Conservation (phyloP, 106 monocot genomes). For the Apostasia ramifera region DNA sequence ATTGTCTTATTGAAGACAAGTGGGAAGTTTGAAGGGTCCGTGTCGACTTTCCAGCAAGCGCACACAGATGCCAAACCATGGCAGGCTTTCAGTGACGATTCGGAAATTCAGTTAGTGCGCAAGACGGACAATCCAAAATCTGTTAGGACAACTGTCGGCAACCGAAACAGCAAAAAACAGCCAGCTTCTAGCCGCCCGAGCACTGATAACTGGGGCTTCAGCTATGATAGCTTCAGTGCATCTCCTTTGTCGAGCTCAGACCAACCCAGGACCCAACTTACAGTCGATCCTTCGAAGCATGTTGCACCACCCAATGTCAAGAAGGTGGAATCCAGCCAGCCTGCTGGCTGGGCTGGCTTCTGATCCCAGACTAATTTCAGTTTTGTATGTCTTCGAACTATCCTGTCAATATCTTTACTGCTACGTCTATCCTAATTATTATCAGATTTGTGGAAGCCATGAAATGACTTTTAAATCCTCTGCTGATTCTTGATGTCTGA, state of each 20-base stretch:
- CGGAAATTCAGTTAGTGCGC: slow-evolving; percentile 21
- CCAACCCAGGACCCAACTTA: slow-evolving; percentile 10
- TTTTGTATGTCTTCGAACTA: too few relatives aligned
- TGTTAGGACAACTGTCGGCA: slow-evolving; percentile 51
- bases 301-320: slow-evolving; percentile 13
- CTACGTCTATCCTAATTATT: too few relatives aligned
- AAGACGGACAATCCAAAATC: slow-evolving; percentile 43
- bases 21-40: slow-evolving; percentile 76
- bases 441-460: too few relatives aligned
- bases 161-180: slow-evolving; percentile 16
- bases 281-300: slow-evolving; percentile 31
- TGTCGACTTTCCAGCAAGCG: slow-evolving; percentile 52
- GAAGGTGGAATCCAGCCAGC: slow-evolving; percentile 43
- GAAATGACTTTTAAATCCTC: too few relatives aligned
- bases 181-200: neutral
- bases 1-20: slow-evolving; percentile 37
- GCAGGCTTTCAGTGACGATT: slow-evolving; percentile 61
- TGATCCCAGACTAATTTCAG: slow-evolving; percentile 9
- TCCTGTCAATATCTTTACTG: too few relatives aligned
- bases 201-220: slow-evolving; percentile 48
- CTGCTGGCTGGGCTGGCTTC: slow-evolving; percentile 93
- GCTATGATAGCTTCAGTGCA: slow-evolving; percentile 55
- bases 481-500: too few relatives aligned
- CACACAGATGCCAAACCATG: slow-evolving; percentile 48
- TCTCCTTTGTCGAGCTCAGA: slow-evolving; percentile 13